Evolutionary conservation across 2,329 filamentous ascomycete genomes (phyloP).

Genomic region (Aspergillus neoniger): DNA sequence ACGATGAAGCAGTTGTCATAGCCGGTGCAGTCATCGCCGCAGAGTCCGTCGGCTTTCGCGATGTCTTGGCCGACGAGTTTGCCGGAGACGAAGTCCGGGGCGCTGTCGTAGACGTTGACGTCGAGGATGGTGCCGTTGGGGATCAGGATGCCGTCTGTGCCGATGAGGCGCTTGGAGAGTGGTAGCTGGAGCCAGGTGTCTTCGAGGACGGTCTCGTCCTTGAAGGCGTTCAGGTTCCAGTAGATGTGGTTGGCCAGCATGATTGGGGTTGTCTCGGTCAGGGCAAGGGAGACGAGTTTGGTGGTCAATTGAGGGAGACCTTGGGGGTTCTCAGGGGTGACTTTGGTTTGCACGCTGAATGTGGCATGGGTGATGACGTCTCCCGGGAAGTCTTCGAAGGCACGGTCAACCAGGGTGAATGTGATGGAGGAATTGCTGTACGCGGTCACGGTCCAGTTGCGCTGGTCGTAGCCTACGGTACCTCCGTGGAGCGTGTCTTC

Average conservation of each 20-base stretch:
- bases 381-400: constrained; percentile 49
- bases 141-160: constrained; percentile 64
- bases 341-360: constrained; percentile 45
- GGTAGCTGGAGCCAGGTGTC: constrained; percentile 50
- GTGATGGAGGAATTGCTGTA: constrained; percentile 46
- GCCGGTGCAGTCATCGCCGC: constrained; percentile 78
- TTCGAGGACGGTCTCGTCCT: constrained; percentile 45
- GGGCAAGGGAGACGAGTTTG: constrained; percentile 46
- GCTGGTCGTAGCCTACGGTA: constrained; percentile 49
- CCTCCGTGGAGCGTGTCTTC: constrained; percentile 56
- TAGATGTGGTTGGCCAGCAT: constrained; percentile 55
- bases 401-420: constrained; percentile 49
- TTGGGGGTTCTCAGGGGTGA: constrained; percentile 40
- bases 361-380: constrained; percentile 50
- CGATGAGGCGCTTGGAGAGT: constrained; percentile 48
- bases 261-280: constrained; percentile 51
- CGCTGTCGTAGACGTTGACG: constrained; percentile 63
- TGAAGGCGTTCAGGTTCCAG: constrained; percentile 55
- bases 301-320: constrained; percentile 47
- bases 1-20: constrained; percentile 67
- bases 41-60: constrained; percentile 67
- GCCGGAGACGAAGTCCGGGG: constrained; percentile 67
- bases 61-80: constrained; percentile 77
- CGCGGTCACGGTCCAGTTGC: constrained; percentile 53
- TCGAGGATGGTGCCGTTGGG: constrained; percentile 75